Evolutionary conservation across 2,329 filamentous ascomycete genomes (phyloP).

Genomic region (Diaporthe sp.): DNA sequence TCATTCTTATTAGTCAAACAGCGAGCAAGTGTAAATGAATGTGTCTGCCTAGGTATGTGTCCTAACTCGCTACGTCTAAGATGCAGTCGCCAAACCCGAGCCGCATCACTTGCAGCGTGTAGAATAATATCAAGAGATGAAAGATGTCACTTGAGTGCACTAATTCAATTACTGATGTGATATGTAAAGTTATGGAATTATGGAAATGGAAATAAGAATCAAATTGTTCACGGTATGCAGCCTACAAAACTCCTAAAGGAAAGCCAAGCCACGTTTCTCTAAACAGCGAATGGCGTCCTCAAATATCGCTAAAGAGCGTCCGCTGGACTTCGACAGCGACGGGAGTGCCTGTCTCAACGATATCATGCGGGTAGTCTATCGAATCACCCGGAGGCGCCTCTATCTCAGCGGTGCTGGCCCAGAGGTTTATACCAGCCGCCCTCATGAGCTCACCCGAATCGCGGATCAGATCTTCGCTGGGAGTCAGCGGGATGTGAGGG

Average conservation of each 20-base stretch:
- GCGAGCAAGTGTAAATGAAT: no score
- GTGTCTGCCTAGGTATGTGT: no score
- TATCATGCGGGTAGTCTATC: not conserved
- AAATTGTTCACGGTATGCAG: not conserved
- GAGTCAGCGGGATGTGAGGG: not conserved
- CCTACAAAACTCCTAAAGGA: not conserved
- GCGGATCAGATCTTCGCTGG: not conserved
- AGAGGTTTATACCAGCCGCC: not conserved
- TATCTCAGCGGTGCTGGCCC: not conserved
- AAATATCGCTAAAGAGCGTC: not conserved
- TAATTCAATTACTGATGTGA: not conserved
- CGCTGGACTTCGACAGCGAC: not conserved
- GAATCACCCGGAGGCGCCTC: not conserved
- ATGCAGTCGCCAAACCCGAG: no score
- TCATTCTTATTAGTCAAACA: no score
- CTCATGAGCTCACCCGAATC: not conserved
- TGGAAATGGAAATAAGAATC: not conserved
- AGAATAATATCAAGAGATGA: no score
- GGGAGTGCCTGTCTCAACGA: not conserved
- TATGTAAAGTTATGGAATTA: no score
- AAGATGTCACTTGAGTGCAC: not conserved
- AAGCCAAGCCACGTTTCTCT: not conserved
- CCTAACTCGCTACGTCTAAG: no score
- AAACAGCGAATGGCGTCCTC: not conserved
- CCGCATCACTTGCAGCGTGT: no score